Evolutionary conservation across 495 filamentous ascomycete genomes (phyloP).

Genomic region (Ascodesmis nigricans): DNA sequence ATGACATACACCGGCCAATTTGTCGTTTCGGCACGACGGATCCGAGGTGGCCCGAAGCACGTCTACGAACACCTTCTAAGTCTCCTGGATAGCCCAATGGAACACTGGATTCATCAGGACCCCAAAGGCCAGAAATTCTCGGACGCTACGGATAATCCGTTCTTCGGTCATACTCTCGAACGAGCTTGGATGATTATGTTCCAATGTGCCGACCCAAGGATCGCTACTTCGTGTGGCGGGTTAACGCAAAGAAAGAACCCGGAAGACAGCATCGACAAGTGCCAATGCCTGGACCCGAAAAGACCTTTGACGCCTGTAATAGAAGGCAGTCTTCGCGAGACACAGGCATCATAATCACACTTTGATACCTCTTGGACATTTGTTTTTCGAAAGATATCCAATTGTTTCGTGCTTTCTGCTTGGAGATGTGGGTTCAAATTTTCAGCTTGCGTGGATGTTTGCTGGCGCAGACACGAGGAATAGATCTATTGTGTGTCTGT

Average conservation of each 20-base stretch:
- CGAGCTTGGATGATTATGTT: conserved; percentile 26
- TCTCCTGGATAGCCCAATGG: conserved; percentile 20
- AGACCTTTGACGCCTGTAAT: not conserved
- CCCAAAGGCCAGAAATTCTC: conserved; percentile 12
- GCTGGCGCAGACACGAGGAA: conserved; percentile 1
- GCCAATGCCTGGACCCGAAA: conserved; percentile 25
- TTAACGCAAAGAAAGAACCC: conserved; percentile 21
- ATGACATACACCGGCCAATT: conserved; percentile 28
- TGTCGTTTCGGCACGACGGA: conserved; percentile 25
- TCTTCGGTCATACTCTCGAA: conserved; percentile 27
- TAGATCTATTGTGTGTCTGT: not conserved
- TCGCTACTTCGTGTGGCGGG: conserved; percentile 23
- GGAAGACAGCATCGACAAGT: conserved; percentile 21
- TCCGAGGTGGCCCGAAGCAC: conserved; percentile 22
- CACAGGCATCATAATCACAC: too few species aligned
- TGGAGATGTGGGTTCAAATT: too few species aligned
- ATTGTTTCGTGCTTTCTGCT: not conserved
- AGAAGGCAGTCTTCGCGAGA: not conserved
- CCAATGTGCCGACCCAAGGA: conserved; percentile 22
- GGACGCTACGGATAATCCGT: conserved; percentile 23
- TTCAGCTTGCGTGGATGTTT: not conserved
- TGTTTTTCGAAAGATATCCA: not conserved
- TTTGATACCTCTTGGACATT: conserved; percentile 1
- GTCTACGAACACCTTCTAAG: conserved; percentile 21
- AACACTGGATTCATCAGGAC: conserved; percentile 20